Evolutionary conservation across 805 yeast species (phyloP).

Genomic region (Metschnikowia dekortorum): DNA sequence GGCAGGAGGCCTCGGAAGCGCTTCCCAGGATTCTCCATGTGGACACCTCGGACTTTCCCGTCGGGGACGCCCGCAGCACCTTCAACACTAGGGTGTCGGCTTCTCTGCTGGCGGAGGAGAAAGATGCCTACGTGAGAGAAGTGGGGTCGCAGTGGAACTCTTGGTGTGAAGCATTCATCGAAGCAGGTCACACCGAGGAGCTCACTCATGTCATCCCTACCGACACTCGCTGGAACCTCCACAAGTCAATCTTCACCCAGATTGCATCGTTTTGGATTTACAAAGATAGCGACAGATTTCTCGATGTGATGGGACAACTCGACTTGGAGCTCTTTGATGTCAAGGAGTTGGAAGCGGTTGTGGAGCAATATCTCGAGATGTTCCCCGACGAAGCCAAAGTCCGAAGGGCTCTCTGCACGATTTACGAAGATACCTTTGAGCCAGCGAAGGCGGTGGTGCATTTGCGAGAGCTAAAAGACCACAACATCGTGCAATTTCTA

Average conservation of each 20-base stretch:
- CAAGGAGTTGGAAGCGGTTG: constrained; percentile 34
- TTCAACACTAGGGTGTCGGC: constrained; percentile 14
- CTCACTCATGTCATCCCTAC: constrained; percentile 58
- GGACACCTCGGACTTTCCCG: constrained; percentile 21
- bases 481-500: constrained; percentile 52
- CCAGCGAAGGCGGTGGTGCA: constrained; percentile 63
- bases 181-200: constrained; percentile 40
- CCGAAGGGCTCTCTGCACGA: constrained; percentile 43
- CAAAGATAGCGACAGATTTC: constrained; percentile 26
- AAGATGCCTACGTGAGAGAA: constrained; percentile 20
- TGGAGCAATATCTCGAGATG: constrained; percentile 45
- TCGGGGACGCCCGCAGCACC: constrained; percentile 31
- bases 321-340: constrained; percentile 49
- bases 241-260: constrained; percentile 25
- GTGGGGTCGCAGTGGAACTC: constrained; percentile 53
- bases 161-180: constrained; percentile 54
- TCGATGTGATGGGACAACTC: constrained; percentile 52
- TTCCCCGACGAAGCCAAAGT: constrained; percentile 18
- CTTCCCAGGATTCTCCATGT: constrained; percentile 27
- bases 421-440: constrained; percentile 56
- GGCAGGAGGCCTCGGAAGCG: constrained; percentile 55
- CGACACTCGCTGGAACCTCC: constrained; percentile 31
- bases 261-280: constrained; percentile 50
- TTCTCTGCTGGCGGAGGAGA: constrained; percentile 14
- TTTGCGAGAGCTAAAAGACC: constrained; percentile 53